phyloP scores from a whole-genome alignment of 31 red algal species.

The Asparagopsis taxiformis region DNA sequence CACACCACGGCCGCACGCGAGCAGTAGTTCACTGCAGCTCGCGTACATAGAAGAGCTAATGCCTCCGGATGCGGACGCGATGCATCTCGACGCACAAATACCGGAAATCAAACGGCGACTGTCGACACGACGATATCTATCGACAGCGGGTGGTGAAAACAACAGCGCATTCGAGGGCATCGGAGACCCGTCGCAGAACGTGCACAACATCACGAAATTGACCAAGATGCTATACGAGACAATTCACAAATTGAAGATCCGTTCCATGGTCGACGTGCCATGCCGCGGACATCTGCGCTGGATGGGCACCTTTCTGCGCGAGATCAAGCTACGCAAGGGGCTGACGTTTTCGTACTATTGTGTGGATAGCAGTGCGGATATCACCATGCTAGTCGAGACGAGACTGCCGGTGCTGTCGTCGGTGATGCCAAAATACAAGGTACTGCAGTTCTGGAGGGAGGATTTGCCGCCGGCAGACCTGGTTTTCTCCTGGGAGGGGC shows the following conservation, averaged over 20 bases:
- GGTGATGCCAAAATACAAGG: neutral
- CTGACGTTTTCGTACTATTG: conserved; percentile 7
- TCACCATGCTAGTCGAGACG: neutral
- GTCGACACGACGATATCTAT: no score
- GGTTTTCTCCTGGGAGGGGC: conserved; percentile 16
- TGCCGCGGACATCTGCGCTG: conserved; percentile 18
- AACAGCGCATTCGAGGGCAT: neutral
- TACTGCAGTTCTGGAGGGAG: conserved; percentile 12
- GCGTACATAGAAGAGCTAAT: no score
- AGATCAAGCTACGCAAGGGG: neutral
- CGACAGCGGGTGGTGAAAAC: no score
- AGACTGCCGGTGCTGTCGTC: neutral
- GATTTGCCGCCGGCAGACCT: conserved; percentile 16
- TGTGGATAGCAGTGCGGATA: conserved; percentile 6
- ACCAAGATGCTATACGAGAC: conserved; percentile 12
- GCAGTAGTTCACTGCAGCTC: no score
- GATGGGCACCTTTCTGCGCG: conserved; percentile 10
- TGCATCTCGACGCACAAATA: no score
- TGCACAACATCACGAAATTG: conserved; percentile 11
- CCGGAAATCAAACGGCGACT: no score
- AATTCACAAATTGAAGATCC: conserved; percentile 22
- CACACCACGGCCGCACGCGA: no score
- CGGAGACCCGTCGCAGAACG: neutral
- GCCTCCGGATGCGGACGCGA: no score
- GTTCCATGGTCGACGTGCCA: conserved; percentile 27